Base-by-base conservation (phyloP, 768 basidiomycete species). In the Boletus sp. region DNA sequence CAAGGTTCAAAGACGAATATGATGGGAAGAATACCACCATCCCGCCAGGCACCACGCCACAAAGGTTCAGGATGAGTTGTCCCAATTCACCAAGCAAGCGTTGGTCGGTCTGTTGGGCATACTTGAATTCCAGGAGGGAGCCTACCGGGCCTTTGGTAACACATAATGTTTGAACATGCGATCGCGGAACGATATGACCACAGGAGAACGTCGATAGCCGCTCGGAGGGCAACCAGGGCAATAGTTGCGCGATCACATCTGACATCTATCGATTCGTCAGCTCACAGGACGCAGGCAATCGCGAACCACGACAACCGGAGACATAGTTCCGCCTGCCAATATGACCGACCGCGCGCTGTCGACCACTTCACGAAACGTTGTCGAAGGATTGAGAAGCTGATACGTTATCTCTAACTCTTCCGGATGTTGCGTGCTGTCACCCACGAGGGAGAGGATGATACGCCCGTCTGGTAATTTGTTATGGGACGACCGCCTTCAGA, bases 311-410 rank as follows among this genome's bases (percentile, higher is more conserved):
- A 77, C 49, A 50, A 97, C 93, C n/a, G 96, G 96, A 7, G 93
- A 93, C 97, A 99, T 98, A 0, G 96, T 99, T 5, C 96, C 96
- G 9, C 96, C 96, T 8, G 97, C 96, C 37, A 99, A 76, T 29
- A 98, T 74, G n/a, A 98, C 85, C 3, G 89, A 81, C 35, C 92
- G 76, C 1, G 94, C 92, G 25, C 79, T 76, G 19, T 93, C 84
- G 1, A 92, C 83, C 7, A 98, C 81, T n/a, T 92, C 88, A 51
- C 79, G 75, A 65, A 98, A 98, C 53, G 85, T 79, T 7, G 90
- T 88, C 1, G 91, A 83, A 2, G 97, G 95, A 64, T 98, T 98
- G 23, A 99, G 80, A 19, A 93, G 83, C 57, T 97, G 90, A 63
- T 97, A 99, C 64, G 89, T 93, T 49, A 98, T 74, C 54, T 87